These are phyloP conservation scores for Mikania micrantha DNA, from an alignment of 129 eudicot genomes.

Conservation along the genomic window DNA sequence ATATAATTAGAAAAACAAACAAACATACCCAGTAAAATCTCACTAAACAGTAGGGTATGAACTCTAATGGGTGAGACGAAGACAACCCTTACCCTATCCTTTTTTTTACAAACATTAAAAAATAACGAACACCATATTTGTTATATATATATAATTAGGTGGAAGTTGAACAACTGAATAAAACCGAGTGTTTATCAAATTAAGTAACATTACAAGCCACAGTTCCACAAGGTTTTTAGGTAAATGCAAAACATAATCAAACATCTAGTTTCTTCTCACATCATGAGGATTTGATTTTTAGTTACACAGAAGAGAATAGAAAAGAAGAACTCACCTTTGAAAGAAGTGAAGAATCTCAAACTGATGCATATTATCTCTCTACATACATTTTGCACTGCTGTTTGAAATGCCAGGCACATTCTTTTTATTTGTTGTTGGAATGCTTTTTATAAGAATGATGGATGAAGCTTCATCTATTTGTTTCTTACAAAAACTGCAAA, in stretches of 20 bases:
- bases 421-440: constrained; percentile 42
- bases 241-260: not conserved
- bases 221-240: not conserved
- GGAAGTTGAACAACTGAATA: not conserved
- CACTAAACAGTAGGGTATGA: too few relatives aligned
- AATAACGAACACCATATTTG: too few relatives aligned
- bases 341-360: not conserved
- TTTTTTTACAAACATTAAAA: too few relatives aligned
- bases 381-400: constrained; percentile 25
- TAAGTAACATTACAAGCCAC: not conserved
- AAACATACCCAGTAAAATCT: too few relatives aligned
- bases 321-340: not conserved
- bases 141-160: too few relatives aligned
- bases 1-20: too few relatives aligned
- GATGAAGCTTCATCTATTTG: constrained; percentile 42
- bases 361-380: constrained; percentile 19
- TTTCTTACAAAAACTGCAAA: constrained; percentile 43
- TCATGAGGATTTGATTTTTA: not conserved
- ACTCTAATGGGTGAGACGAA: too few relatives aligned
- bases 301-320: not conserved
- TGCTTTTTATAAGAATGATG: constrained; percentile 50
- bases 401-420: constrained; percentile 21
- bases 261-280: not conserved
- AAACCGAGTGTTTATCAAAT: too few relatives aligned
- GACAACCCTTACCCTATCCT: too few relatives aligned